Evolutionary conservation across 163 green algal species (phyloP).

Genomic region (Smithsoniella earleae): DNA sequence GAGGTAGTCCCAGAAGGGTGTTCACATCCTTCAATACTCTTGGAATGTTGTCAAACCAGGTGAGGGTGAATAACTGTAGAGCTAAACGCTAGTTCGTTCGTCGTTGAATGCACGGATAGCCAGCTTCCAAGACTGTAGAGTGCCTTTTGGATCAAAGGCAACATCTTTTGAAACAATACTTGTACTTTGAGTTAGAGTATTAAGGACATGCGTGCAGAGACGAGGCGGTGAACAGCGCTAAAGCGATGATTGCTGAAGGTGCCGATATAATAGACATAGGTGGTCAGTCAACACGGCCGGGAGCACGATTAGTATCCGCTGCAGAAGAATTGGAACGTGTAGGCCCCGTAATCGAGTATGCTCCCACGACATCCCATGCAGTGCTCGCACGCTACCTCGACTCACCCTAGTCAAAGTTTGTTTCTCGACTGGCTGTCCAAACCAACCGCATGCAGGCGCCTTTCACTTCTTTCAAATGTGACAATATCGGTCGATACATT

Average conservation of each 20-base stretch:
- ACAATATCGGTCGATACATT: slow-evolving; percentile 85
- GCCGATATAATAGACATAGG: slow-evolving; percentile 89
- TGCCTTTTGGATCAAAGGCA: too few relatives aligned
- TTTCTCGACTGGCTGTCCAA: too few relatives aligned
- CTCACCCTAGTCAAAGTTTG: neutral
- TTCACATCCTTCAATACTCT: too few relatives aligned
- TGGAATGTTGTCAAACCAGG: too few relatives aligned
- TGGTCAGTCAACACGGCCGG: slow-evolving; percentile 74
- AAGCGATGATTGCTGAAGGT: slow-evolving; percentile 58
- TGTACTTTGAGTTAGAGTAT: too few relatives aligned
- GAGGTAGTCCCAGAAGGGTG: too few relatives aligned
- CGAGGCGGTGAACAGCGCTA: slow-evolving; percentile 38
- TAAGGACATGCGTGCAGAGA: slow-evolving; percentile 31
- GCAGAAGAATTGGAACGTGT: slow-evolving; percentile 62
- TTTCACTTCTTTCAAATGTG: neutral
- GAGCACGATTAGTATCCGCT: slow-evolving; percentile 42
- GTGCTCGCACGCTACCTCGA: neutral
- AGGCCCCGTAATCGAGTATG: slow-evolving; percentile 57
- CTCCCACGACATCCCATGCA: neutral
- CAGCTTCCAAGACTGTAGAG: too few relatives aligned
- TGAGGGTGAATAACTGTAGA: too few relatives aligned
- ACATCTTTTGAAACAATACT: too few relatives aligned
- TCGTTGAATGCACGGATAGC: too few relatives aligned
- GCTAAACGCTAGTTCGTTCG: too few relatives aligned
- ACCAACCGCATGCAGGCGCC: too few relatives aligned